A percentile compares a stretch with the other conserved stretches of the same genome.
phyloP scores from a whole-genome alignment of 129 eudicot species.

The Mikania micrantha region DNA sequence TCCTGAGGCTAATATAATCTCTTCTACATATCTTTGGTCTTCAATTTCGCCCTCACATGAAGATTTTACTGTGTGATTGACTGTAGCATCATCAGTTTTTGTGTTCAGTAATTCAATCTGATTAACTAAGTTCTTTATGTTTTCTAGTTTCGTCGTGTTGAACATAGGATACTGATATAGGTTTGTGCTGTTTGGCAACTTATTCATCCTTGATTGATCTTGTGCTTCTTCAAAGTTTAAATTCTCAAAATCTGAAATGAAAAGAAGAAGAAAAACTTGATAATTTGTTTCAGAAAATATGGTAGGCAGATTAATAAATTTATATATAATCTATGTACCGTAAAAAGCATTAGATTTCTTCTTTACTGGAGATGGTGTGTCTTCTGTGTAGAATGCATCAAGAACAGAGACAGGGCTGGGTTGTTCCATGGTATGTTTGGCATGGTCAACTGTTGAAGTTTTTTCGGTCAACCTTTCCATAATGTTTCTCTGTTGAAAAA shows the following conservation, averaged over 20 bases:
- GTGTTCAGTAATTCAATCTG: conserved; percentile 38
- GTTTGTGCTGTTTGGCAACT: conserved; percentile 25
- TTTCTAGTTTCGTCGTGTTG: conserved; percentile 35
- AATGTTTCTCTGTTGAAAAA: conserved; percentile 33
- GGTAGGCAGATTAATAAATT: background rate
- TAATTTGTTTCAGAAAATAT: background rate
- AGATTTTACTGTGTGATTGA: conserved; percentile 14
- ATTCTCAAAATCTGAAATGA: conserved; percentile 42
- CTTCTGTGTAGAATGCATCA: conserved; percentile 75
- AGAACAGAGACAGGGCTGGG: conserved; percentile 97
- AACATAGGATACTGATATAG: conserved; percentile 20
- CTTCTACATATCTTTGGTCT: conserved; percentile 51
- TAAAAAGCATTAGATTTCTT: conserved; percentile 55
- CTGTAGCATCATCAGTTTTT: conserved; percentile 28
- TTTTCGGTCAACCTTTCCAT: conserved; percentile 42
- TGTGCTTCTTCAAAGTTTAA: conserved; percentile 37
- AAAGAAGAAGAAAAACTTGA: conserved; percentile 4
- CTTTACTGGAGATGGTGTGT: conserved; percentile 81
- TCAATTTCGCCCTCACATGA: conserved; percentile 26
- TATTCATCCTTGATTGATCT: conserved; percentile 21
- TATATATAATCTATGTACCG: conserved; percentile 31
- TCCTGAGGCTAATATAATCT: conserved; percentile 59
- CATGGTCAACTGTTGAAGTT: conserved; percentile 38
- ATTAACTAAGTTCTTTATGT: conserved; percentile 36
- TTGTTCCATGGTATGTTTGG: conserved; percentile 50